phyloP scores from a whole-genome alignment of 106 monocot species.

The Triglochin maritima region DNA sequence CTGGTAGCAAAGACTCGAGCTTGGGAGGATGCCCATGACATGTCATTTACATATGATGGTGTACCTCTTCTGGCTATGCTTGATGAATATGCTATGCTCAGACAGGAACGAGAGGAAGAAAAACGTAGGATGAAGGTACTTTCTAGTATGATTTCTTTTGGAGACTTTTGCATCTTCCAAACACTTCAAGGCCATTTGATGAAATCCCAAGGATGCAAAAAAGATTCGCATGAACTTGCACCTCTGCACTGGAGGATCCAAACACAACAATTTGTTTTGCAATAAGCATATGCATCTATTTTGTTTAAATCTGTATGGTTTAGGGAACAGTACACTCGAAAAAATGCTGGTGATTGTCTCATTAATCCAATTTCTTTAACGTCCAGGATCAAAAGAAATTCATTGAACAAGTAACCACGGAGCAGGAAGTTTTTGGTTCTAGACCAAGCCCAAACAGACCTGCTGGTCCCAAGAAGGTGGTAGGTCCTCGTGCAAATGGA shows the following conservation, averaged over 20 bases:
- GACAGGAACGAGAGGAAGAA: conserved; percentile 92
- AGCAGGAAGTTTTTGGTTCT: conserved; percentile 64
- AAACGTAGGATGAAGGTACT: conserved; percentile 76
- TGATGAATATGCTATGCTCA: conserved; percentile 87
- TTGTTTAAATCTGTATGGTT: too few species aligned
- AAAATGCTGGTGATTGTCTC: too few species aligned
- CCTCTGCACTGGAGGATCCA: too few species aligned
- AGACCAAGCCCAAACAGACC: conserved; percentile 57
- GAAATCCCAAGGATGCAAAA: background rate
- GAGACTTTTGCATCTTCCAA: background rate
- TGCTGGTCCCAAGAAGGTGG: conserved; percentile 40
- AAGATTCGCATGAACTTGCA: background rate
- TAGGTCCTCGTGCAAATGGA: conserved; percentile 46
- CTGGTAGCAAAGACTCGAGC: conserved; percentile 62
- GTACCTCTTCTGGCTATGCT: conserved; percentile 97
- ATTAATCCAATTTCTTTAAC: too few species aligned
- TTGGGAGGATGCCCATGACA: conserved; percentile 73
- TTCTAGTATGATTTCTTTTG: background rate
- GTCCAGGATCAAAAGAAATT: conserved; percentile 83
- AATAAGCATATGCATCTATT: too few species aligned
- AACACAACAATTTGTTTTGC: too few species aligned
- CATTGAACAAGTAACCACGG: conserved; percentile 58
- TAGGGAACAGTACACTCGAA: too few species aligned
- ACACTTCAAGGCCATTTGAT: background rate
- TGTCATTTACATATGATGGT: conserved; percentile 83